Conservation (phyloP, 441 rosid species). For the Populus tomentosa region DNA sequence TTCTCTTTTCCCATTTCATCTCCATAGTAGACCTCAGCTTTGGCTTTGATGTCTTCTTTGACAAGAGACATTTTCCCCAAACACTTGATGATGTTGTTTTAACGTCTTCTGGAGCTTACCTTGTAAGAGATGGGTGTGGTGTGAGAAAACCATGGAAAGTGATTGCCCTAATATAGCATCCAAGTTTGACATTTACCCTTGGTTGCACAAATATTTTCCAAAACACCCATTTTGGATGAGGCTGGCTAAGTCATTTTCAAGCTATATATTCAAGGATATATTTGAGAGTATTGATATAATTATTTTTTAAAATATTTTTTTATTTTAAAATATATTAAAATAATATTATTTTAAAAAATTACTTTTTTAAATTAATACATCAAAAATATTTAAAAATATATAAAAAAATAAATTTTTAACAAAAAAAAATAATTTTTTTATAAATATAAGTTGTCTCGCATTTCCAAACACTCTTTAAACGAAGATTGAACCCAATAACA, state of each 20-base stretch:
- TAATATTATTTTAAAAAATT: no score
- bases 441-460: no score
- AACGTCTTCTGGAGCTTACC: not conserved
- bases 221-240: conserved; percentile 14
- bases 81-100: not conserved
- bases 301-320: no score
- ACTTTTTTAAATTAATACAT: no score
- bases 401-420: no score
- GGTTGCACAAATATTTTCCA: not conserved
- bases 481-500: no score
- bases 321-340: no score
- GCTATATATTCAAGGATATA: not conserved
- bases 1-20: conserved; percentile 73
- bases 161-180: conserved; percentile 11
- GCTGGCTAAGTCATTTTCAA: not conserved
- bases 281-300: no score
- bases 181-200: conserved; percentile 13
- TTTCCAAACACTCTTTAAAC: no score
- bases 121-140: not conserved
- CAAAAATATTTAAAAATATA: no score
- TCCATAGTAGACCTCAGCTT: conserved; percentile 73
- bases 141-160: not conserved
- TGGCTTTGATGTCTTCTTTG: conserved; percentile 67
- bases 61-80: conserved; percentile 42
- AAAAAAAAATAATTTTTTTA: no score